Conservation (phyloP, 2,329 filamentous ascomycete species). For the Diatrype stigma region DNA sequence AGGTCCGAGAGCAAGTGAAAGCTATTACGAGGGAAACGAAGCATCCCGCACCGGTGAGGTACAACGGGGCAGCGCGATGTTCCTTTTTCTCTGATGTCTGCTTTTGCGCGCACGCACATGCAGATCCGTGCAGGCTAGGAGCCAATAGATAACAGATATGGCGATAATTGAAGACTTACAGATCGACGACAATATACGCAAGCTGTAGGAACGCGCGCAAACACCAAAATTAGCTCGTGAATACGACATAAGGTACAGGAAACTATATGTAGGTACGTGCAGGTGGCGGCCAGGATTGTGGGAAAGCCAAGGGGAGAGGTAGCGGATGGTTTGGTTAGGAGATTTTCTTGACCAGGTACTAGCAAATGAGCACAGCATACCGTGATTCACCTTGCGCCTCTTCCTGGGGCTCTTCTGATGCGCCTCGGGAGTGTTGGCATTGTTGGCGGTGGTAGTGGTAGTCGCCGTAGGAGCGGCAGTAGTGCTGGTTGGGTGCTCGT, state of each 20-base stretch:
- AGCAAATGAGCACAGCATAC: slow-evolving; percentile 47
- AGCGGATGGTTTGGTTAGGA: slow-evolving; percentile 18
- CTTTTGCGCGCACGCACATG: slow-evolving; percentile 13
- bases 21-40: slow-evolving; percentile 1
- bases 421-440: slow-evolving; percentile 26
- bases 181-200: slow-evolving; percentile 88
- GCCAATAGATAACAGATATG: slow-evolving; percentile 23
- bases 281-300: slow-evolving; percentile 9
- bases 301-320: slow-evolving; percentile 13
- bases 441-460: slow-evolving; percentile 28
- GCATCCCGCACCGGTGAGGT: slow-evolving; percentile 10
- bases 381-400: slow-evolving; percentile 85
- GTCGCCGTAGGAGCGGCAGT: slow-evolving; percentile 21
- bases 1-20: neutral
- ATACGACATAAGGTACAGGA: slow-evolving; percentile 13
- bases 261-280: neutral
- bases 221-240: slow-evolving; percentile 30
- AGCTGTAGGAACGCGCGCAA: slow-evolving; percentile 55
- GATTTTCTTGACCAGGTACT: slow-evolving; percentile 11
- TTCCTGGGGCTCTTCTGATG: slow-evolving; percentile 63
- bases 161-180: slow-evolving; percentile 56
- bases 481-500: slow-evolving; percentile 17
- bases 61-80: slow-evolving; percentile 9
- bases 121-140: slow-evolving; percentile 26
- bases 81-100: neutral